Evolutionary conservation across 2,329 filamentous ascomycete genomes (phyloP).

Genomic region (Neopestalotiopsis sp.): DNA sequence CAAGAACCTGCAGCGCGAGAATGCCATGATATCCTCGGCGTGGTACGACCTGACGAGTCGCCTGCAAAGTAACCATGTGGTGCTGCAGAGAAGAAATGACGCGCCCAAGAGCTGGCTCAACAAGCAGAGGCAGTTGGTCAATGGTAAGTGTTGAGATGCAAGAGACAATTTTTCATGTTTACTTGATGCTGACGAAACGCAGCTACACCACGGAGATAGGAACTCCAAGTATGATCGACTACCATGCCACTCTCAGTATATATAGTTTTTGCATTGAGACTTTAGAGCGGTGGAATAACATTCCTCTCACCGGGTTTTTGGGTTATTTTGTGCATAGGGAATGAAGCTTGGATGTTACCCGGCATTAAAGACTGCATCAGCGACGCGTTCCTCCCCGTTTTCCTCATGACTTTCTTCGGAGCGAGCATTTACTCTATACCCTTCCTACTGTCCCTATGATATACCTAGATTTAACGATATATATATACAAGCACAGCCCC

Average conservation of each 20-base stretch:
- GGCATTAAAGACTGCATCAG: slow-evolving; percentile 16
- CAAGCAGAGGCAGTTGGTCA: slow-evolving; percentile 78
- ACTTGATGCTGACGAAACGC: slow-evolving; percentile 20
- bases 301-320: background rate
- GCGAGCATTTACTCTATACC: slow-evolving; percentile 16
- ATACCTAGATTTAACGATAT: background rate
- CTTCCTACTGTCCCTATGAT: slow-evolving; percentile 6
- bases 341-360: slow-evolving; percentile 8
- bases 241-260: background rate
- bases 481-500: background rate
- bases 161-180: background rate
- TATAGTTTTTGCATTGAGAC: background rate
- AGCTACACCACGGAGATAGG: slow-evolving; percentile 41
- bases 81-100: slow-evolving; percentile 76
- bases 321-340: slow-evolving; percentile 5
- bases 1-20: slow-evolving; percentile 77
- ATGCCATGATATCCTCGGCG: slow-evolving; percentile 78
- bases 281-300: slow-evolving; percentile 2
- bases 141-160: slow-evolving; percentile 47
- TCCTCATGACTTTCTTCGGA: background rate
- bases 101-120: slow-evolving; percentile 83
- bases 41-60: slow-evolving; percentile 85
- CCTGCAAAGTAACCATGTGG: slow-evolving; percentile 82
- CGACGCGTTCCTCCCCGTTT: slow-evolving; percentile 11
- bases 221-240: slow-evolving; percentile 27